These are phyloP conservation scores for Cercospora sp. DNA, from an alignment of 2,329 filamentous ascomycete genomes.

Conservation along the genomic window DNA sequence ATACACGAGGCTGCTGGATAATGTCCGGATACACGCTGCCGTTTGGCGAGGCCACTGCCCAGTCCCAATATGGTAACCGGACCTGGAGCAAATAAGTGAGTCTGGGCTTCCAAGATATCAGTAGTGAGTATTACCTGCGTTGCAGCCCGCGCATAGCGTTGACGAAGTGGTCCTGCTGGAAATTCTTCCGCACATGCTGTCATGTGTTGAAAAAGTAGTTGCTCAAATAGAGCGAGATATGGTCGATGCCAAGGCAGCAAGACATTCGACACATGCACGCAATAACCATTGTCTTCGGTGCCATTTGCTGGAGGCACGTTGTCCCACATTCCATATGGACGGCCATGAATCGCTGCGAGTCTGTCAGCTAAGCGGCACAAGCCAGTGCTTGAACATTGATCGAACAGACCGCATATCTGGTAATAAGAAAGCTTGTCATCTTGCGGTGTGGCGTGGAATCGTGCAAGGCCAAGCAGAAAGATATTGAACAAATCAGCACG, in stretches of 20 bases:
- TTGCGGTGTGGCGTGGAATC: slow-evolving; percentile 69
- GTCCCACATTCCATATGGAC: slow-evolving; percentile 64
- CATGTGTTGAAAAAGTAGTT: slow-evolving; percentile 46
- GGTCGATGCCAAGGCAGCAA: slow-evolving; percentile 84
- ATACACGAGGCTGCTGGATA: slow-evolving; percentile 43
- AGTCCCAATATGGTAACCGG: slow-evolving; percentile 53
- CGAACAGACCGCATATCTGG: slow-evolving; percentile 66
- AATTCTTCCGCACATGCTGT: slow-evolving; percentile 45
- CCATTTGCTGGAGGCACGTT: slow-evolving; percentile 50
- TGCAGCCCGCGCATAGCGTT: slow-evolving; percentile 45
- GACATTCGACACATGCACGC: slow-evolving; percentile 71
- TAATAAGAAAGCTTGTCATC: slow-evolving; percentile 70
- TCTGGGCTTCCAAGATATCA: background rate
- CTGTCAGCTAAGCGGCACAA: background rate
- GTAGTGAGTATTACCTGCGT: slow-evolving; percentile 13
- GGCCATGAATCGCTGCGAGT: slow-evolving; percentile 71
- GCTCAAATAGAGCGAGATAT: slow-evolving; percentile 62
- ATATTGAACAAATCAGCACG: slow-evolving; percentile 71
- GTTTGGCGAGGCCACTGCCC: slow-evolving; percentile 43
- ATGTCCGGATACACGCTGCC: slow-evolving; percentile 42
- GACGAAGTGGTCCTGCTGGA: slow-evolving; percentile 40
- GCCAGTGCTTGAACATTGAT: background rate
- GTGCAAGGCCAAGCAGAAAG: slow-evolving; percentile 71
- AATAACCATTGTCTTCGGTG: slow-evolving; percentile 66
- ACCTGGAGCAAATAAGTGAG: slow-evolving; percentile 27